Percentiles rank a stretch among this genome's conserved stretches.
phyloP scores from a whole-genome alignment of 768 basidiomycete species.

The Pleurotus eryngii region DNA sequence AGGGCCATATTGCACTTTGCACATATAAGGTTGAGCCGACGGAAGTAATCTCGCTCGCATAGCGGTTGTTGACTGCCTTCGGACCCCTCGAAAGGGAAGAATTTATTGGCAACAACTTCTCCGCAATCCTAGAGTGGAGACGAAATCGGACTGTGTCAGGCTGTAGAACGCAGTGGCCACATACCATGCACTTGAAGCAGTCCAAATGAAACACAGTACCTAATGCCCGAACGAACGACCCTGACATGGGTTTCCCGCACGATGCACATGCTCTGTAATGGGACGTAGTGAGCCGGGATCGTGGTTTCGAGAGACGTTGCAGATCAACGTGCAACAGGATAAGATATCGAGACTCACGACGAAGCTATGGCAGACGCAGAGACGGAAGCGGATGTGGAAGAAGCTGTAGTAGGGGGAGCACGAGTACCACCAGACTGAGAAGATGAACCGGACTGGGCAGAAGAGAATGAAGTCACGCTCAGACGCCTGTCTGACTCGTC shows the following conservation, averaged over 20 bases:
- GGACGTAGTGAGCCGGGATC: conserved; percentile 16
- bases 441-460: conserved; percentile 54
- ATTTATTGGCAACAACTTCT: conserved; percentile 94
- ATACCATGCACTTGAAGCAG: conserved; percentile 96
- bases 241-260: conserved; percentile 82
- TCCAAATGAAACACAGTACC: conserved; percentile 94
- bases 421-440: conserved; percentile 34
- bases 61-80: conserved; percentile 89
- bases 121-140: conserved; percentile 76
- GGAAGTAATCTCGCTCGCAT: conserved; percentile 99
- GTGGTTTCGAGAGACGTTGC: neutral
- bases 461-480: conserved; percentile 48
- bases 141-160: conserved; percentile 10
- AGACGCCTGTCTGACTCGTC: conserved; percentile 43
- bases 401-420: conserved; percentile 48
- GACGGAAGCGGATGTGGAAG: conserved; percentile 45
- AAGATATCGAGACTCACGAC: conserved; percentile 44
- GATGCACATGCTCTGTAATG: conserved; percentile 64
- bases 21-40: conserved; percentile 93
- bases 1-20: conserved; percentile 93
- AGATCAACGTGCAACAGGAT: neutral
- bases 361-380: conserved; percentile 39
- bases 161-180: conserved; percentile 22
- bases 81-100: conserved; percentile 94
- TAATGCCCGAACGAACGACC: conserved; percentile 94